Percentiles rank a stretch among this genome's conserved stretches.
Conservation (phyloP, 768 basidiomycete species). For the Naganishia onofrii region DNA sequence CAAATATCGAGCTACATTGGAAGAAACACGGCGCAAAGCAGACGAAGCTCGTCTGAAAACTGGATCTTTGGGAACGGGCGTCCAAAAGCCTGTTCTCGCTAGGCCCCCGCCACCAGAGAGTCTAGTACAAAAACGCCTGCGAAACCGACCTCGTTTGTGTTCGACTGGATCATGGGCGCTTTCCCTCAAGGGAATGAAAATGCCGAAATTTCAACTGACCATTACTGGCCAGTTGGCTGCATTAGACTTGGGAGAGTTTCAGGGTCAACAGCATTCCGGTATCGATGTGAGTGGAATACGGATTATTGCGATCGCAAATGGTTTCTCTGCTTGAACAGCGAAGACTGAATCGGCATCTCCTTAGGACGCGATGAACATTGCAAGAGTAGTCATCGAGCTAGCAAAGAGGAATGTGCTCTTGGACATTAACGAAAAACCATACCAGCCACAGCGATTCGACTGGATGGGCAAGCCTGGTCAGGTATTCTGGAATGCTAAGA, state of each 20-base stretch:
- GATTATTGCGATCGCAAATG: background rate
- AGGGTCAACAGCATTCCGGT: constrained; percentile 81
- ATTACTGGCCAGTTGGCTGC: constrained; percentile 71
- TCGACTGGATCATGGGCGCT: constrained; percentile 31
- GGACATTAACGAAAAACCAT: constrained; percentile 61
- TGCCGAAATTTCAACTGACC: constrained; percentile 53
- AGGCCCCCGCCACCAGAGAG: constrained; percentile 33
- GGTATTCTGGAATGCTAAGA: constrained; percentile 36
- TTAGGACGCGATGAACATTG: constrained; percentile 85
- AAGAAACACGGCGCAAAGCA: constrained; percentile 13
- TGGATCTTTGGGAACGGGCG: background rate
- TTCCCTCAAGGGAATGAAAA: constrained; percentile 28
- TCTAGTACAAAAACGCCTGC: constrained; percentile 16
- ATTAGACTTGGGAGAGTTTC: constrained; percentile 71
- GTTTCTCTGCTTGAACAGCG: background rate
- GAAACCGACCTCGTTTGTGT: constrained; percentile 7
- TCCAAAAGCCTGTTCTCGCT: constrained; percentile 29
- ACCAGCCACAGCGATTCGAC: constrained; percentile 36
- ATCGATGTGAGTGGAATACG: constrained; percentile 68
- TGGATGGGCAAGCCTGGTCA: constrained; percentile 49
- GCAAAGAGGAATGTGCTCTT: constrained; percentile 66
- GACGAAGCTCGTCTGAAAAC: background rate
- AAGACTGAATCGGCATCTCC: background rate
- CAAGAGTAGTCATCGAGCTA: constrained; percentile 76
- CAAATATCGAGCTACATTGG: constrained; percentile 7